Percentiles rank a stretch among this genome's conserved stretches.
phyloP scores from a whole-genome alignment of 805 yeast genomes.

The Metschnikowia picachoensis region DNA sequence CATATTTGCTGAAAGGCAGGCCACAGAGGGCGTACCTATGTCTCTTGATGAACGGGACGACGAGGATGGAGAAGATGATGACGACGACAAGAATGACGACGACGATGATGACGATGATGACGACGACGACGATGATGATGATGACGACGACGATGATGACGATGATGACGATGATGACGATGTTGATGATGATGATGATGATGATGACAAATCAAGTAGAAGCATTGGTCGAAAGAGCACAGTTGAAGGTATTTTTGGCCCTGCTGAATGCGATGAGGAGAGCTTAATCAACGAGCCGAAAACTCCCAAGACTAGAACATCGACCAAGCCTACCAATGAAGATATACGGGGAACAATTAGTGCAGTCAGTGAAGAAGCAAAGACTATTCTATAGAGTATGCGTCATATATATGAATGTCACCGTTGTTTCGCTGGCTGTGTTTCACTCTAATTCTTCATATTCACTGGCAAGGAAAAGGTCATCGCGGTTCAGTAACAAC shows the following conservation, averaged over 20 bases:
- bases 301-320: not conserved
- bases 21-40: conserved; percentile 6
- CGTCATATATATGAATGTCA: no score
- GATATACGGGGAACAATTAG: conserved; percentile 13
- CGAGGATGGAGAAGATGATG: conserved; percentile 27
- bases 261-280: conserved; percentile 1
- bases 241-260: conserved; percentile 5
- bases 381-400: conserved; percentile 11
- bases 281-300: not conserved
- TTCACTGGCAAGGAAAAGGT: conserved; percentile 2
- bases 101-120: conserved; percentile 31
- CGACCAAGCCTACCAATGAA: not conserved
- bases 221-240: no score
- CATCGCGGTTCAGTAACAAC: not conserved
- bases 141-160: conserved; percentile 37
- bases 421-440: no score
- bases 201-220: not conserved
- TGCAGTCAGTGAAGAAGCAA: conserved; percentile 16
- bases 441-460: not conserved
- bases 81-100: conserved; percentile 35
- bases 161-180: conserved; percentile 33
- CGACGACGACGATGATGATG: conserved; percentile 35
- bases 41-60: conserved; percentile 16
- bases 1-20: conserved; percentile 24
- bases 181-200: not conserved